phyloP scores from a whole-genome alignment of 2,329 filamentous ascomycete genomes.

The Arthroderma sp. region DNA sequence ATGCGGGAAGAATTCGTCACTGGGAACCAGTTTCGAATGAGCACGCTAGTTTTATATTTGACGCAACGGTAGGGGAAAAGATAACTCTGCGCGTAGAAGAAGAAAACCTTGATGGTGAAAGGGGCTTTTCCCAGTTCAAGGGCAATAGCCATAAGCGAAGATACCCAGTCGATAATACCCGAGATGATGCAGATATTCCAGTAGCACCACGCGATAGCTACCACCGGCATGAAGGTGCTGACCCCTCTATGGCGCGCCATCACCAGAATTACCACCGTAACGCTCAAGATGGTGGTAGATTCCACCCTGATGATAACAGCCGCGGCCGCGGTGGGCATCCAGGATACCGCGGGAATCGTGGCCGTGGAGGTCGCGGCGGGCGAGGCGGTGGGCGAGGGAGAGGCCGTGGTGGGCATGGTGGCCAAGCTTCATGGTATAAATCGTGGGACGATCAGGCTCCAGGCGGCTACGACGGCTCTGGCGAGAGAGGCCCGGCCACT shows the following conservation, averaged over 20 bases:
- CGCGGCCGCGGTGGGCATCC: constrained; percentile 20
- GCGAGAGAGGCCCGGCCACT: constrained; percentile 14
- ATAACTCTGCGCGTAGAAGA: constrained; percentile 67
- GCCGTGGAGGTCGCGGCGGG: constrained; percentile 31
- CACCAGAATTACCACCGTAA: constrained; percentile 17
- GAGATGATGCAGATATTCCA: constrained; percentile 37
- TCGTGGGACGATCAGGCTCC: constrained; percentile 49
- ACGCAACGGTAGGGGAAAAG: constrained; percentile 77
- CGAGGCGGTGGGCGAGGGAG: constrained; percentile 27
- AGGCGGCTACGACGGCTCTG: constrained; percentile 18
- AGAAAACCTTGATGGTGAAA: constrained; percentile 46
- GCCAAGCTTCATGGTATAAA: constrained; percentile 44
- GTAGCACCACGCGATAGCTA: constrained; percentile 16
- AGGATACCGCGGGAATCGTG: constrained; percentile 18
- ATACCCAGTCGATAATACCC: constrained; percentile 40
- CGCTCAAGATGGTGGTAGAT: constrained; percentile 17
- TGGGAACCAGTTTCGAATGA: constrained; percentile 67
- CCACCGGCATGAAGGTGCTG: constrained; percentile 17
- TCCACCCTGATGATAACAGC: constrained; percentile 31
- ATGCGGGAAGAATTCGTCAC: constrained; percentile 66
- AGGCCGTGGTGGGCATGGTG: constrained; percentile 36
- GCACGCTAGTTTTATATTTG: constrained; percentile 56
- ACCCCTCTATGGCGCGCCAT: constrained; percentile 12
- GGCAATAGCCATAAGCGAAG: constrained; percentile 44
- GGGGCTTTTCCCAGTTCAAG: constrained; percentile 50